Evolutionary conservation across 179 eudicot species (phyloP), one percentile per base, ranked within the genome.

Genomic region (Beta lomatogona): DNA sequence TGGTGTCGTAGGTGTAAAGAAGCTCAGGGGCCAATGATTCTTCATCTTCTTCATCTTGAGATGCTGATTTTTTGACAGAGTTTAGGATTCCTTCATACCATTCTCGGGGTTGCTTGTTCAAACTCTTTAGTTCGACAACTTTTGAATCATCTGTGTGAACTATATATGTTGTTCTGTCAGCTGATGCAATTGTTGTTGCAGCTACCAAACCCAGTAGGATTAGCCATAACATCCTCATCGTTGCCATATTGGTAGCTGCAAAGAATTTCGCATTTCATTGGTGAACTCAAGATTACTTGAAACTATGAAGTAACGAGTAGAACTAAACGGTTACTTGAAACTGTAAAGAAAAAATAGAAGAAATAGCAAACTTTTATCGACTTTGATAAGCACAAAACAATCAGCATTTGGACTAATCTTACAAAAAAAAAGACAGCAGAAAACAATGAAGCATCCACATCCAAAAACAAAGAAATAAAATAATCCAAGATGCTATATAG

Each of bases 1-100:
- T 77, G 4, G 87, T 90, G 63, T 90, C 90, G 9, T 93, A 91
- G 28, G 91, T 82, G 68, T 91, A 93, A 1, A 91, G 90, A 73
- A 93, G 90, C 80, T 90, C 86, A 9, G 97, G 94, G 9, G 88
- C 79, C 54, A 83, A 76, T 67, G 58, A 44, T 66, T 81, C 79
- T 77, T 61, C 86, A 13, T 84, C 87, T 73, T 69, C 83, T 31
- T 59, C 77, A 57, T 77, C 74, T 58, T 57, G 82, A 45, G 77
- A 14, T 71, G 85, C 65, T 14, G 57, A 45, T 44, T 77, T 69
- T 25, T 52, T 70, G 76, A 89, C 79, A 61, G 92, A 87, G 55
- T 82, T 77, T 16, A 89, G 77, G 16, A 91, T 67, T 13, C 80
- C 36, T 87, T 91, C 88, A 70, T 89, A 88, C 88, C 88, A 83